Base-by-base conservation (phyloP, 2,329 filamentous ascomycete genomes). In the Microascus cirrosus region DNA sequence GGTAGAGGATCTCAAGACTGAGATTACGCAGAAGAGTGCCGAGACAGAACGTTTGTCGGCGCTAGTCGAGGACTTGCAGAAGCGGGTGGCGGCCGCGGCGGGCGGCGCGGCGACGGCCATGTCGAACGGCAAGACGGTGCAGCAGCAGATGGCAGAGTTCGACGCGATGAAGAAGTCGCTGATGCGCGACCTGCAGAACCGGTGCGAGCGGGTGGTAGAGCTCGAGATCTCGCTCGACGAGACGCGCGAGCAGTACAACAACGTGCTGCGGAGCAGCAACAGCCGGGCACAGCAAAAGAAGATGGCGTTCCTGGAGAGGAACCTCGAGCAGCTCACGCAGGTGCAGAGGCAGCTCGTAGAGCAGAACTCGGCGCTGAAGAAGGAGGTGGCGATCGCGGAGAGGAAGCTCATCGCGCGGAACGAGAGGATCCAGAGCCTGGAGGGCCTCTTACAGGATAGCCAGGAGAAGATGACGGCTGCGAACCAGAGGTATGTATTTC, bases 121-220 rank as follows among this genome's bases (percentile, higher is more conserved):
- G 68, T 76, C 83, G 58, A 90, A 89, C 66, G 88, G 88, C 79
- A 96, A 96, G 80, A 95, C 90, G 13, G 84, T 97, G 52, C 91
- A 95, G 70, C 93, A 99, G 75, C 94, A 97, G 75, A 95, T 99
- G 72, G 90, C 93, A 59, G 94, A 99, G 70, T 99, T 99, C 66
- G 94, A 99, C 72, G 89, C 90, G 60, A 99, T 99, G 92, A 99
- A 99, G 85, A 99, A 99, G 83, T 95, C 89, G 63, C 79, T 99
- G 64, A 99, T 99, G 94, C 89, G 94, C 59, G 94, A 99, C 73
- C 78, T 99, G 63, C 94, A 99, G 74, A 97, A 99, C 77, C 87
- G 94, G 61, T 99, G 94, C 73, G 94, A 99, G 77, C 87, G 94
- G 63, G 92, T 99, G 36, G 94, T 99, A 20, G 94, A 99, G 77